These are phyloP conservation scores for Haplosporangium sp. DNA, from an alignment of 371 early-diverging fungal genomes.

Conservation along the genomic window DNA sequence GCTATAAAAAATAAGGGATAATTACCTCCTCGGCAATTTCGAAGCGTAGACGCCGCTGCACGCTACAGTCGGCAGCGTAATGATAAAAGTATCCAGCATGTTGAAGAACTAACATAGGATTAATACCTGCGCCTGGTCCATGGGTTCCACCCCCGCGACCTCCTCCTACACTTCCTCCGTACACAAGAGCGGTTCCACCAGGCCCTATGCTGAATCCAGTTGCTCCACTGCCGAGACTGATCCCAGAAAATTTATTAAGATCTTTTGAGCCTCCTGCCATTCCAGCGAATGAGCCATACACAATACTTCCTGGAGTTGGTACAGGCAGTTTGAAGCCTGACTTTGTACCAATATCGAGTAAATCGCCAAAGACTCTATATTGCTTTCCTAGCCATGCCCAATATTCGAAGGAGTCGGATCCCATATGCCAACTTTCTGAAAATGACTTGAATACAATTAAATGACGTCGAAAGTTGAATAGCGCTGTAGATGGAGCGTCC, in stretches of 20 bases:
- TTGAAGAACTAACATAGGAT: slow-evolving; percentile 78
- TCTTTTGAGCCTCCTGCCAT: slow-evolving; percentile 52
- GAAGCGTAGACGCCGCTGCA: slow-evolving; percentile 75
- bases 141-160: slow-evolving; percentile 55
- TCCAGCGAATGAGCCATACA: slow-evolving; percentile 44
- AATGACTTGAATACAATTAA: slow-evolving; percentile 70
- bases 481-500: slow-evolving; percentile 74
- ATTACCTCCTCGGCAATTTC: slow-evolving; percentile 59
- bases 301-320: slow-evolving; percentile 60
- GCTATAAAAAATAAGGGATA: neutral
- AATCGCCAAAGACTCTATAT: slow-evolving; percentile 83
- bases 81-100: slow-evolving; percentile 91
- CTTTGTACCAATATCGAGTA: slow-evolving; percentile 77
- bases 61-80: slow-evolving; percentile 81
- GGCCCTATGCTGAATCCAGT: slow-evolving; percentile 48
- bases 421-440: slow-evolving; percentile 66
- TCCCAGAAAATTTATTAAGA: slow-evolving; percentile 48
- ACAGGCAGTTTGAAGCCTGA: slow-evolving; percentile 75
- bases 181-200: slow-evolving; percentile 34
- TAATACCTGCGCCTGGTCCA: slow-evolving; percentile 54
- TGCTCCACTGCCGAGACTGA: slow-evolving; percentile 26
- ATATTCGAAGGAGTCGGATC: slow-evolving; percentile 79
- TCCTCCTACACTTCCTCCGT: slow-evolving; percentile 46
- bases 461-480: slow-evolving; percentile 78
- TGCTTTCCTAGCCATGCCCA: slow-evolving; percentile 89